Evolutionary conservation across 2,329 filamentous ascomycete genomes (phyloP).

Genomic region (Aureobasidium sp.): DNA sequence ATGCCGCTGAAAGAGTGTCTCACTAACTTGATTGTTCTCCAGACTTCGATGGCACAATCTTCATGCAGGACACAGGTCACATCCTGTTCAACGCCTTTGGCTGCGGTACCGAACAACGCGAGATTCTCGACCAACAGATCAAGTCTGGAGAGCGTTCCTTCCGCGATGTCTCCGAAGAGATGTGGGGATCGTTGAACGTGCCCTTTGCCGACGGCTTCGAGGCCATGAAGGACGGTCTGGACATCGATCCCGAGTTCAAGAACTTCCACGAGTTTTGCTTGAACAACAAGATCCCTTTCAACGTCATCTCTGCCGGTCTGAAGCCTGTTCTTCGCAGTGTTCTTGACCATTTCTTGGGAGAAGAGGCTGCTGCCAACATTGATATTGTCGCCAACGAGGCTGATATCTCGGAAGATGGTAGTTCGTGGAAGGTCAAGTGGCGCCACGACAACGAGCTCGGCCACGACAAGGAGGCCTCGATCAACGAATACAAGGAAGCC

Average conservation of each 20-base stretch:
- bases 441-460: conserved; percentile 58
- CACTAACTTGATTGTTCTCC: background rate
- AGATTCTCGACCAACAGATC: conserved; percentile 57
- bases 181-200: conserved; percentile 61
- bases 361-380: conserved; percentile 52
- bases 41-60: conserved; percentile 68
- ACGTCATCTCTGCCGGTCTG: conserved; percentile 61
- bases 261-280: conserved; percentile 60
- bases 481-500: conserved; percentile 52
- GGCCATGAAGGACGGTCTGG: conserved; percentile 54
- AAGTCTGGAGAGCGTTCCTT: conserved; percentile 59
- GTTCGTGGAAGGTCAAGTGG: conserved; percentile 60
- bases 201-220: conserved; percentile 63
- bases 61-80: conserved; percentile 58
- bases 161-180: conserved; percentile 63
- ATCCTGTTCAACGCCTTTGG: conserved; percentile 61
- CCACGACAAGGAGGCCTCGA: conserved; percentile 60
- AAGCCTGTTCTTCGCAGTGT: conserved; percentile 58
- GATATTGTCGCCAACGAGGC: conserved; percentile 64
- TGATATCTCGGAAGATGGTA: conserved; percentile 51
- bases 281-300: conserved; percentile 58
- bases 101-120: conserved; percentile 51
- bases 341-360: conserved; percentile 58
- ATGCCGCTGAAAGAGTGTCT: background rate
- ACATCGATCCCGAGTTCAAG: conserved; percentile 58